Percentiles rank a stretch among this genome's conserved stretches.
Evolutionary conservation across 495 filamentous ascomycete genomes (phyloP).

Genomic region (Penicillium turbatum): DNA sequence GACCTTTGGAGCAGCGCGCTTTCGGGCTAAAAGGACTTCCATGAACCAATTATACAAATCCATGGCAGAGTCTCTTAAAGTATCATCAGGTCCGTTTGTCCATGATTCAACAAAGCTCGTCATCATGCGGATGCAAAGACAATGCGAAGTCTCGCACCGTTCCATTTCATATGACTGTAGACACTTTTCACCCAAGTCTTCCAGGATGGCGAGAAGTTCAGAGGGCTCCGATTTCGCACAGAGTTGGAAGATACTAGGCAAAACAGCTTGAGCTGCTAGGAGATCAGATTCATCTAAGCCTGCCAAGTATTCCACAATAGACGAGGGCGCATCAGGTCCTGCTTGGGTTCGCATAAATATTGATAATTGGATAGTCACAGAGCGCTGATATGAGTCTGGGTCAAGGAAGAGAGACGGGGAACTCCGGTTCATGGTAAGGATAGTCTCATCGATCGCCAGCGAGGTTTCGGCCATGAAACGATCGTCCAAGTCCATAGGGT

Average conservation of each 20-base stretch:
- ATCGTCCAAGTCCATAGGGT: conserved; percentile 78
- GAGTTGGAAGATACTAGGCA: conserved; percentile 41
- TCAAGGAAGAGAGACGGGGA: conserved; percentile 28
- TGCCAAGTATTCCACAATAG: conserved; percentile 55
- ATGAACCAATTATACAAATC: conserved; percentile 82
- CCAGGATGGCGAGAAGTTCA: conserved; percentile 43
- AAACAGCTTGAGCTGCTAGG: conserved; percentile 49
- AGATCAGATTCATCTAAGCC: conserved; percentile 57
- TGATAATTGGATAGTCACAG: conserved; percentile 36
- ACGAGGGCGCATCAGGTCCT: conserved; percentile 32
- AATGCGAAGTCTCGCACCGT: conserved; percentile 71
- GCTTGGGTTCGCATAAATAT: conserved; percentile 27
- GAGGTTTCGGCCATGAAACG: conserved; percentile 56
- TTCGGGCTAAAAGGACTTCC: conserved; percentile 55
- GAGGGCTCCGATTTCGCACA: conserved; percentile 29
- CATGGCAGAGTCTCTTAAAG: conserved; percentile 58
- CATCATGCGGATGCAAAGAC: conserved; percentile 67
- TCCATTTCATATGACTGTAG: conserved; percentile 61
- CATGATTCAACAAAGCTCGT: conserved; percentile 60
- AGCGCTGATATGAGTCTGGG: conserved; percentile 32
- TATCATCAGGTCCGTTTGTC: conserved; percentile 48
- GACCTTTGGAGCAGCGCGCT: conserved; percentile 61
- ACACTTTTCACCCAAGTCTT: conserved; percentile 54
- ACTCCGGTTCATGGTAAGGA: conserved; percentile 32
- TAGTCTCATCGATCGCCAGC: conserved; percentile 14